phyloP scores from a whole-genome alignment of 1,284 basidiomycete genomes.

The Phylloporus sp. region DNA sequence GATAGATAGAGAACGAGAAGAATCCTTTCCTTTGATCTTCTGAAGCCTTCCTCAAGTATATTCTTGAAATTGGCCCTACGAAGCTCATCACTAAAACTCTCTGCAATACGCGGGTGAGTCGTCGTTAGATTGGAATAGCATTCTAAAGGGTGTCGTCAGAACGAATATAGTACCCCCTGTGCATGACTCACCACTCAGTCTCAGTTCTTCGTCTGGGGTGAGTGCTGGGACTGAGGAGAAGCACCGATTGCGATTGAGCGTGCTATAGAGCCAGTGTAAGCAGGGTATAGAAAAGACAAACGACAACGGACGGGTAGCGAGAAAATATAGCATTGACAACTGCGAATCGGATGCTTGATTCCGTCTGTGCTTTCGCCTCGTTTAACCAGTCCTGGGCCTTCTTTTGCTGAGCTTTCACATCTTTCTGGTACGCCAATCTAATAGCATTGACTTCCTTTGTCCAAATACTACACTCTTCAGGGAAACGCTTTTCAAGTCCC shows the following conservation, averaged over 20 bases:
- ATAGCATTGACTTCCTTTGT: constrained; percentile 24
- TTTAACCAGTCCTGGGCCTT: constrained; percentile 20
- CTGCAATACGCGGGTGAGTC: constrained; percentile 27
- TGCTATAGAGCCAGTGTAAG: constrained; percentile 21
- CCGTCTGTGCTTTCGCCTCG: constrained; percentile 16
- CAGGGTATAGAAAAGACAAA: neutral
- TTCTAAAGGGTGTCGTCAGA: constrained; percentile 14
- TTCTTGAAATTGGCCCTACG: constrained; percentile 25
- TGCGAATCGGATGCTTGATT: constrained; percentile 35
- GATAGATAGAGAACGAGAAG: constrained; percentile 28
- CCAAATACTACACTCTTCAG: constrained; percentile 38
- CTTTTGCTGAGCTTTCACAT: constrained; percentile 17
- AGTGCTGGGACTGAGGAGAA: constrained; percentile 22
- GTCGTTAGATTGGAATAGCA: constrained; percentile 27
- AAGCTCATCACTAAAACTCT: constrained; percentile 31
- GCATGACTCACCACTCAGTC: constrained; percentile 19
- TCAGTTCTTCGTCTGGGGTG: constrained; percentile 24
- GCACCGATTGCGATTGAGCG: constrained; percentile 28
- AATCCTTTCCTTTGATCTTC: constrained; percentile 37
- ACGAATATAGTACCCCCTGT: neutral
- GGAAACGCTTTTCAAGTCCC: constrained; percentile 44
- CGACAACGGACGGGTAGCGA: constrained; percentile 38
- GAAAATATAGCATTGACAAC: constrained; percentile 36
- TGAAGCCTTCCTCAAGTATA: constrained; percentile 29
- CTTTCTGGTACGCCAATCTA: constrained; percentile 8